Conservation (phyloP, 169 alveolate genomes). For the Plasmodium gallinaceum region DNA sequence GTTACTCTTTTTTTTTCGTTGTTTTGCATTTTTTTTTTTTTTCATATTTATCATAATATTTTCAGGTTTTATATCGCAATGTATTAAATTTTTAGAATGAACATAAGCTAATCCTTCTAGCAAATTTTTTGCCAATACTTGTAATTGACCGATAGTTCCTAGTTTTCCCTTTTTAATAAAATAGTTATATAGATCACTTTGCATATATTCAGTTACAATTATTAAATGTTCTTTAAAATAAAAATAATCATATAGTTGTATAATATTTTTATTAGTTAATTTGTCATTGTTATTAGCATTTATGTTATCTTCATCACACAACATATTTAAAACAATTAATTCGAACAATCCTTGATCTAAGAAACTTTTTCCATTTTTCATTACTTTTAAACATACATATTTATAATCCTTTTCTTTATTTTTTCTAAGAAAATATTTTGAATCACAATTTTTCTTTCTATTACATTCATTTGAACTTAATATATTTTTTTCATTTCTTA, state of each 20-base stretch:
- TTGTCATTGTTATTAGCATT: slow-evolving; percentile 4
- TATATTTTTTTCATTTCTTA: background rate
- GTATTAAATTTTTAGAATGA: slow-evolving; percentile 94
- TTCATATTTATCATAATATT: slow-evolving; percentile 87
- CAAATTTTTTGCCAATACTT: slow-evolving; percentile 61
- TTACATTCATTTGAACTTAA: background rate
- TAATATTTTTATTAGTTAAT: slow-evolving; percentile 45
- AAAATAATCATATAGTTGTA: slow-evolving; percentile 90
- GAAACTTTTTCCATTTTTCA: slow-evolving; percentile 94
- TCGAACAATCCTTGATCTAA: slow-evolving; percentile 94
- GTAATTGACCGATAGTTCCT: slow-evolving; percentile 79
- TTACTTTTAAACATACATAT: slow-evolving; percentile 93
- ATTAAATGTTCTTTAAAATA: slow-evolving; percentile 95
- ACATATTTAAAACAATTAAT: slow-evolving; percentile 86
- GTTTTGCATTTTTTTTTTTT: slow-evolving; percentile 10
- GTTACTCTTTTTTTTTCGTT: slow-evolving; percentile 1
- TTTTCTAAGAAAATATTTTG: background rate
- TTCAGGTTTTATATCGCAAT: slow-evolving; percentile 98
- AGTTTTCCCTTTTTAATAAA: slow-evolving; percentile 89
- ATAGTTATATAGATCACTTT: slow-evolving; percentile 92
- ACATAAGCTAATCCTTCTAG: slow-evolving; percentile 84
- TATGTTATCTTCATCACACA: slow-evolving; percentile 87
- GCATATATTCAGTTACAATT: slow-evolving; percentile 94
- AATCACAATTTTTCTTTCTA: background rate
- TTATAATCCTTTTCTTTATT: slow-evolving; percentile 78